Evolutionary conservation across 768 basidiomycete species (phyloP).

Genomic region (Leucogyrophana mollusca): DNA sequence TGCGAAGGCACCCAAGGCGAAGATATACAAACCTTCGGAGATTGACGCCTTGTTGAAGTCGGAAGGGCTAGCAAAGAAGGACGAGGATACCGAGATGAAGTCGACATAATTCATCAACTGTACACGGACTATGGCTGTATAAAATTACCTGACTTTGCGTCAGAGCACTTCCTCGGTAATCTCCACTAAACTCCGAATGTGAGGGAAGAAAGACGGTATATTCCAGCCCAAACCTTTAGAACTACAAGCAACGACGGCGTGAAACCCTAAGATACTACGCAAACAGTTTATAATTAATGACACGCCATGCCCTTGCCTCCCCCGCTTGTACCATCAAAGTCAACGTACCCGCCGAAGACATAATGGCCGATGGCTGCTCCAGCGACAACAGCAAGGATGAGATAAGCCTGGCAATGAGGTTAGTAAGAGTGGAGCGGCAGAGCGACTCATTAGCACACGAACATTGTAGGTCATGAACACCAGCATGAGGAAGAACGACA

Average conservation of each 20-base stretch:
- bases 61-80: conserved; percentile 85
- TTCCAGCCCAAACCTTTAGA: too few relatives aligned
- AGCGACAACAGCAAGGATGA: conserved; percentile 76
- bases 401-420: conserved; percentile 61
- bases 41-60: conserved; percentile 79
- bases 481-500: conserved; percentile 92
- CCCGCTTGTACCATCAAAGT: conserved; percentile 44
- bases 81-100: conserved; percentile 81
- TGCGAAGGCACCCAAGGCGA: conserved; percentile 79
- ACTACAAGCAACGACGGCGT: too few relatives aligned
- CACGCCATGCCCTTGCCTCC: conserved; percentile 75
- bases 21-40: conserved; percentile 88
- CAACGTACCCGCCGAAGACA: conserved; percentile 65
- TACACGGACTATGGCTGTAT: not conserved
- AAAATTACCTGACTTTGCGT: too few relatives aligned
- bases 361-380: conserved; percentile 87
- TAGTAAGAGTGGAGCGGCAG: too few relatives aligned
- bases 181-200: too few relatives aligned
- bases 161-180: too few relatives aligned
- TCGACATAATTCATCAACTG: conserved; percentile 31
- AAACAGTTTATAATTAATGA: conserved; percentile 45
- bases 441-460: too few relatives aligned
- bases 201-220: too few relatives aligned
- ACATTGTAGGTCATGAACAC: conserved; percentile 98
- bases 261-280: not conserved